Evolutionary conservation across 2,329 filamentous ascomycete species (phyloP), one percentile per base, ranked within the genome.

Genomic region (Aulographum hederae): DNA sequence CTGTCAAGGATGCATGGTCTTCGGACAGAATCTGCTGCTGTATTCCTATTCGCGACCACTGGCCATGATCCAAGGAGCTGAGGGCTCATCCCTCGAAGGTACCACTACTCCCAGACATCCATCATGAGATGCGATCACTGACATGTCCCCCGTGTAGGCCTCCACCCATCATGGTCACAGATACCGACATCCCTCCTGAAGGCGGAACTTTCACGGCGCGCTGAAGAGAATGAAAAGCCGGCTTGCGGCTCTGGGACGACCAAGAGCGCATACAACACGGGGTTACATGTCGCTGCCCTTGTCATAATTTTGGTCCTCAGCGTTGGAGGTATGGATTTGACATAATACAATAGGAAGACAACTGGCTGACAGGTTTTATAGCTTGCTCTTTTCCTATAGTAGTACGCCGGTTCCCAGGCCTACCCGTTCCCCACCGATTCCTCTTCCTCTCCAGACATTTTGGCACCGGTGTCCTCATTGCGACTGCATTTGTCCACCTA

Each of bases 311-410:
- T 73, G 32, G 45, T 52, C 6, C 49, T 71, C 43, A 69, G 65
- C 38, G 67, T 63, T 31, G 48, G 60, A 36, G 61, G 64, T 61
- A 41, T 27, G 21, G 8, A 8, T 25, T n/a, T 8, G 8, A 8
- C 21, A 8, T 8, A 8, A 25, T 8, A n/a, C 21, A n/a, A 8
- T 8, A 8, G 21, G 21, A 8, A 25, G 8, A 8, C 8, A n/a
- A 25, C 8, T 25, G n/a, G 21, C 21, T 17, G 18, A 15, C 33
- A 25, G 8, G 21, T 8, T n/a, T 25, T 10, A 8, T 28, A 63
- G 69, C 67, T 43, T 73, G 69, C 46, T 65, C 67, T 28, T 73
- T 73, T 40, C 69, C 70, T 1, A 58, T 74, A 32, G 56, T 73
- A 16, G 66, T 67, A 15, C 61, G 65, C 34, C 61, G 65, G 20